Base-by-base conservation (phyloP, 768 basidiomycete genomes). In the Pleurotus eryngii region DNA sequence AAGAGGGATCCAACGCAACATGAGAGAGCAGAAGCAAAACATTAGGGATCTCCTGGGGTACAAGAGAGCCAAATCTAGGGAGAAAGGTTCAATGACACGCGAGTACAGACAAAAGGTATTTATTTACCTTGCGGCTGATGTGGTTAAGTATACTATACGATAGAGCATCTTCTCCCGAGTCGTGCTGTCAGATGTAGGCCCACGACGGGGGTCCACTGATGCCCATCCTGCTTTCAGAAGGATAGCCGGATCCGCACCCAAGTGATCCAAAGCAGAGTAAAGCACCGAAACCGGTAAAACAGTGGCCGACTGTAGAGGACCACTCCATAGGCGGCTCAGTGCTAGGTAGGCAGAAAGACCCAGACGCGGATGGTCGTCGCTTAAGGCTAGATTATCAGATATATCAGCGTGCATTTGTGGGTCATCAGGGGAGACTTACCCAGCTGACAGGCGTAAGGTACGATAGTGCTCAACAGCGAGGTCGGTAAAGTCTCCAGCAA, bases 1-100 rank as follows among this genome's bases (percentile, higher is more conserved):
- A 78, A 11, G 74, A 68, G 1, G 74, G 67, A 61, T 90, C 89
- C 59, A 87, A 76, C 2, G 75, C 84, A 24, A 90, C 65, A 2
- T 86, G 69, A 3, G 85, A 59, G 42, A 91, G 61, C 2, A 74
- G 68, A 49, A 83, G 60, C 6, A 86, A 61, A 18, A 85, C 64
- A 57, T 82, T 76, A 11, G 80, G 74, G 1, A 79, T 63, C 18
- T 86, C 83, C 4, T 71, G 64, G 5, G 55, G 45, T 15, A 63
- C 59, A 14, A 81, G 64, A 50, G 66, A 68, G 48, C 70, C 64
- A 47, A 73, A 73, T 50, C 75, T 79, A 30, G 14, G 5, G 14
- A 27, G 61, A 39, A 37, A 49, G 39, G 18, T 6, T 55, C 35
- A 26, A 67, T 18, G 54, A 51, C 17, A 56, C 20, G 27, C 35